phyloP scores from a whole-genome alignment of 2,329 filamentous ascomycete species.

The Emericellopsis atlantica region DNA sequence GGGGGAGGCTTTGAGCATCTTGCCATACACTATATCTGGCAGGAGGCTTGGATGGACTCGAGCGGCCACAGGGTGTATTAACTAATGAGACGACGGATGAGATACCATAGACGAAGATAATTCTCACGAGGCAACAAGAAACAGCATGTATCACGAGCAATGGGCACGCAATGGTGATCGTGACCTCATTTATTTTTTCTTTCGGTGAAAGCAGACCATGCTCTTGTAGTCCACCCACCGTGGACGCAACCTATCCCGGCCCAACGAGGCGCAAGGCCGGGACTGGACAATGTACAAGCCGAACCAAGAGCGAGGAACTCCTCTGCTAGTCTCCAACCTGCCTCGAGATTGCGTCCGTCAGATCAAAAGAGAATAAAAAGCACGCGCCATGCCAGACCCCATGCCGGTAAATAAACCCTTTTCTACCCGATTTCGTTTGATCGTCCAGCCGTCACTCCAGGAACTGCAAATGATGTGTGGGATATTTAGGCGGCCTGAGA shows the following conservation, averaged over 20 bases:
- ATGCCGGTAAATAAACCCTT: background rate
- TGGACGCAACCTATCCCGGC: constrained; percentile 17
- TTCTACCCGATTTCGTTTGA: no score
- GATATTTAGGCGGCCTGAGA: constrained; percentile 1
- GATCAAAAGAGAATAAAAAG: background rate
- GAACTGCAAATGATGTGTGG: background rate
- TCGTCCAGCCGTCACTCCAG: background rate
- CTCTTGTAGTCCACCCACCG: constrained; percentile 8
- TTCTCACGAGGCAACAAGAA: no score
- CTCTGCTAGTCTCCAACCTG: background rate
- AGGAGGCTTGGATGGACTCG: no score
- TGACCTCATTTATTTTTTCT: constrained; percentile 24
- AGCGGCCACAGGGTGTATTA: no score
- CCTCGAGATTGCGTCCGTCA: background rate
- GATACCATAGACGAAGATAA: no score
- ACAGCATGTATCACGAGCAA: no score
- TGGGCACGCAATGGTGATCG: constrained; percentile 12
- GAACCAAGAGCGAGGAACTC: constrained; percentile 14
- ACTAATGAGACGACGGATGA: no score
- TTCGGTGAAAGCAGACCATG: background rate
- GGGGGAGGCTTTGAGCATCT: no score
- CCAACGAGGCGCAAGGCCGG: constrained; percentile 21
- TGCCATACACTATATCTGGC: no score
- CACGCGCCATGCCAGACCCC: background rate
- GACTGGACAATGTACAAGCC: constrained; percentile 22